Conservation (phyloP, 2,329 filamentous ascomycete species). For the Fusarium odoratissimum region DNA sequence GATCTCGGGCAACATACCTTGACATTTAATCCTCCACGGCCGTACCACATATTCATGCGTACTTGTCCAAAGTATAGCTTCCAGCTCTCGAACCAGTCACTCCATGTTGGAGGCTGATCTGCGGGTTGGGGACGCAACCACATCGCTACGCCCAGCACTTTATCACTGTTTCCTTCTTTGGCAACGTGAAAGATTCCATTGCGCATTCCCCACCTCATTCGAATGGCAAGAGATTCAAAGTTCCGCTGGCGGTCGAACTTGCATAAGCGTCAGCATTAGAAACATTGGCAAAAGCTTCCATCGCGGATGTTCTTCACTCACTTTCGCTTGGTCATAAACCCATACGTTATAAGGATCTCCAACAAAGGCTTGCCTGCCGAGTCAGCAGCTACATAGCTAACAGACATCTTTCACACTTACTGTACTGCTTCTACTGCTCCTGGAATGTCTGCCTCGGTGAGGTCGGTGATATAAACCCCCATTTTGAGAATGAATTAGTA, state of each 20-base stretch:
- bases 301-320: neutral
- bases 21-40: slow-evolving; percentile 74
- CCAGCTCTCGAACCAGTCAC: slow-evolving; percentile 72
- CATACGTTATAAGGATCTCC: slow-evolving; percentile 75
- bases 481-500: slow-evolving; percentile 46
- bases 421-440: slow-evolving; percentile 74
- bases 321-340: slow-evolving; percentile 70
- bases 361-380: slow-evolving; percentile 64
- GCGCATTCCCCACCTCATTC: slow-evolving; percentile 77
- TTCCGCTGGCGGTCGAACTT: slow-evolving; percentile 72
- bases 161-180: slow-evolving; percentile 65
- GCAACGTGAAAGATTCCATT: slow-evolving; percentile 78
- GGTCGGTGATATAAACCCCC: slow-evolving; percentile 65
- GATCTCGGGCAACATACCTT: slow-evolving; percentile 51
- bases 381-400: neutral
- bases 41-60: slow-evolving; percentile 74
- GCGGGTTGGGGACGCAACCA: slow-evolving; percentile 71
- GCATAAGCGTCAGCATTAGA: neutral
- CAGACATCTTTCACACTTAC: slow-evolving; percentile 24
- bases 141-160: slow-evolving; percentile 77
- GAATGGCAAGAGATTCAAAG: slow-evolving; percentile 69
- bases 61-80: slow-evolving; percentile 74
- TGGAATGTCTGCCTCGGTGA: slow-evolving; percentile 70
- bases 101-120: slow-evolving; percentile 65
- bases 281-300: accelerated